Evolutionary conservation across 345 rosid species (phyloP), one percentile per base, ranked within the genome.

Genomic region (Citrus glauca): DNA sequence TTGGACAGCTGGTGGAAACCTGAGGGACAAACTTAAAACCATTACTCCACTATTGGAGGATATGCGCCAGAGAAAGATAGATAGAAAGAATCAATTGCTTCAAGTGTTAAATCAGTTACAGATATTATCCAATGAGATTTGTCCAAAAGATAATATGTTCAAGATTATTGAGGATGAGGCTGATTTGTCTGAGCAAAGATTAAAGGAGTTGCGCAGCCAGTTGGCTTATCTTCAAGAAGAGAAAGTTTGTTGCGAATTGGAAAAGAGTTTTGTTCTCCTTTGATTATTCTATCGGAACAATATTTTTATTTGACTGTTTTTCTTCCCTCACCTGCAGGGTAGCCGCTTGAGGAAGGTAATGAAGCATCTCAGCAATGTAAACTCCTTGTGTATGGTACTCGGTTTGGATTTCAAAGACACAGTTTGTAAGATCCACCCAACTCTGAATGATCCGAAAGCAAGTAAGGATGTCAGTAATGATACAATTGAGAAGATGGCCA

Each of bases 331-430:
- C 73, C 7, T 73, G 81, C 81, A 91, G 97, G 80, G 80, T 48
- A 80, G 80, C 77, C 86, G 90, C 56, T 20, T 89, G 84, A 83
- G 82, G 38, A 81, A 82, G 84, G 88, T 92, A 57, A 82, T 73
- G 42, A 81, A 79, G 71, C 81, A 85, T 71, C 83, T 88, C 67
- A 73, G 83, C 73, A 81, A 71, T 40, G 56, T 92, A 57, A 85
- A 71, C 77, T 83, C 84, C 28, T 82, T 91, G 74, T 88, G 94
- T 81, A 73, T 69, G 66, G 90, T 92, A 72, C 90, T 92, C 69
- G 93, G 90, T 75, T 77, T 91, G 83, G 90, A 92, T 74, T 88
- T 81, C 77, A 84, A 70, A 62, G 86, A 81, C 37, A 71, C 77
- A 24, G 73, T 85, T 38, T 66, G 27, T 45, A 85, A 87, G 79